Percentiles rank a stretch among this genome's conserved stretches.
phyloP scores from a whole-genome alignment of 2,329 filamentous ascomycete species.

The Rhexocercosporidium sp. region DNA sequence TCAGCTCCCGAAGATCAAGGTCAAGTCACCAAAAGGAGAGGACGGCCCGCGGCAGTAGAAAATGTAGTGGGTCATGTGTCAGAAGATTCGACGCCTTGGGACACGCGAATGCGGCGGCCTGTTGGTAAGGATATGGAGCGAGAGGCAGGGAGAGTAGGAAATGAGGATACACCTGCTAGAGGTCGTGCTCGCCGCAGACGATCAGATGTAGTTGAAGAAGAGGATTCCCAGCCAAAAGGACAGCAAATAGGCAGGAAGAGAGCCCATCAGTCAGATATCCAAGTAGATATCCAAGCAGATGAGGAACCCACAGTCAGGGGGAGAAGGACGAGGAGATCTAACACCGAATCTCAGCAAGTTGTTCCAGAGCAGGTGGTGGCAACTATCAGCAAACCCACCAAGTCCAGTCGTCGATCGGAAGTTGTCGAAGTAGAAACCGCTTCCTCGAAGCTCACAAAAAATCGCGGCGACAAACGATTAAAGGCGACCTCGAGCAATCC shows the following conservation, averaged over 20 bases:
- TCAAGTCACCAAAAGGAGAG: background rate
- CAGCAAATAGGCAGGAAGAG: constrained; percentile 18
- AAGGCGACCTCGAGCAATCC: background rate
- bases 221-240: background rate
- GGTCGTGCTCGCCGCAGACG: constrained; percentile 10
- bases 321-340: background rate
- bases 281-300: constrained; percentile 14
- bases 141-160: background rate
- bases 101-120: constrained; percentile 1
- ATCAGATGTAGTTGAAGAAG: constrained; percentile 3
- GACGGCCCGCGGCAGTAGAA: background rate
- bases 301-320: background rate
- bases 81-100: background rate
- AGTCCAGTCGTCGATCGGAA: constrained; percentile 14
- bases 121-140: constrained; percentile 1
- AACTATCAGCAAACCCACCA: constrained; percentile 8
- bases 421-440: constrained; percentile 30
- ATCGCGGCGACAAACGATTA: constrained; percentile 6
- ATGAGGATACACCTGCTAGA: constrained; percentile 1
- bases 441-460: constrained; percentile 31
- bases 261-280: constrained; percentile 18
- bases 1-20: background rate
- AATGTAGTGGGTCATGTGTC: background rate
- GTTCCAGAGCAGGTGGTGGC: background rate
- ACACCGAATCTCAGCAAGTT: background rate